These are phyloP conservation scores for Boletus speciosus DNA, from an alignment of 768 basidiomycete species.

Conservation along the genomic window DNA sequence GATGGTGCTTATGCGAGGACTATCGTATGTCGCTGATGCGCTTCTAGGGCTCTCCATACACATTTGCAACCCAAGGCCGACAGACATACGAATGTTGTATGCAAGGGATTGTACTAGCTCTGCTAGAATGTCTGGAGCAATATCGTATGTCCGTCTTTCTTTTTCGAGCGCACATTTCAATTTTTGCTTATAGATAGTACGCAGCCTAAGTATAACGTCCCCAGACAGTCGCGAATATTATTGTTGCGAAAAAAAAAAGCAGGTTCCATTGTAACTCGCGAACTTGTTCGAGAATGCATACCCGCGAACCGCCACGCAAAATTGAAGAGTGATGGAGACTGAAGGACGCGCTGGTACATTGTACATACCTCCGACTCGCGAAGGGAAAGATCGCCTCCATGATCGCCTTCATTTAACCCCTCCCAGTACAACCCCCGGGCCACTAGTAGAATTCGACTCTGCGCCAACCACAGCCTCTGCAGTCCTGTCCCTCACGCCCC, in stretches of 20 bases:
- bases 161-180: conserved; percentile 19
- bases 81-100: conserved; percentile 40
- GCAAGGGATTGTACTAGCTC: conserved; percentile 4
- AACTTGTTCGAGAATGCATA: neutral
- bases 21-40: neutral
- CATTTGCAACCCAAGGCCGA: conserved; percentile 48
- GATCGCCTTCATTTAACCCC: neutral
- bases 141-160: conserved; percentile 34
- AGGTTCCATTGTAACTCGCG: no score
- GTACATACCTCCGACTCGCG: neutral
- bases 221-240: no score
- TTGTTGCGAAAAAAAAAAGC: no score
- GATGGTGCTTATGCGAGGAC: neutral
- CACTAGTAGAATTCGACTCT: neutral
- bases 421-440: neutral
- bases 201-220: neutral
- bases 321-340: neutral
- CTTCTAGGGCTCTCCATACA: conserved; percentile 46
- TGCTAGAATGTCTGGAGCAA: conserved; percentile 11
- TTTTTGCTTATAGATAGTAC: conserved; percentile 5
- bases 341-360: neutral
- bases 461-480: conserved; percentile 37
- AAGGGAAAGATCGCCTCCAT: neutral
- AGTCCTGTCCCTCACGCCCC: conserved; percentile 67
- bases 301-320: no score